These are phyloP conservation scores for Cnidoscolus chayamansa DNA, from an alignment of 441 rosid species.

Conservation along the genomic window DNA sequence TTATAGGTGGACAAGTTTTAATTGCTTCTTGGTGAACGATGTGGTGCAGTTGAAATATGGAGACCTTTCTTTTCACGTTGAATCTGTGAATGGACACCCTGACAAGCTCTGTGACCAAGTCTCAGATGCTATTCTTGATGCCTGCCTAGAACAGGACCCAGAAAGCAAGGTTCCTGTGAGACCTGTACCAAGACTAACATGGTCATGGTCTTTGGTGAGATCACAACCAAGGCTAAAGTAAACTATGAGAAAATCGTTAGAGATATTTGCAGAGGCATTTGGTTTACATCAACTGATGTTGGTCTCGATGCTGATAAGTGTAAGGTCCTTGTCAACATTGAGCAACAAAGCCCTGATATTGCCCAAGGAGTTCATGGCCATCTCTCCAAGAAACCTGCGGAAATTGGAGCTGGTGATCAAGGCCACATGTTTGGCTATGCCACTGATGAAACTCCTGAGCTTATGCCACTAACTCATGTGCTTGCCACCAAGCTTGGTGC, in stretches of 20 bases:
- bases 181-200: slow-evolving; percentile 80
- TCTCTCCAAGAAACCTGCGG: slow-evolving; percentile 68
- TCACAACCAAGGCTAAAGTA: slow-evolving; percentile 66
- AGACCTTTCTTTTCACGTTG: slow-evolving; percentile 76
- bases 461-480: slow-evolving; percentile 76
- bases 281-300: slow-evolving; percentile 64
- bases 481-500: slow-evolving; percentile 79
- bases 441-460: slow-evolving; percentile 72
- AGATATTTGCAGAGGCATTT: slow-evolving; percentile 66
- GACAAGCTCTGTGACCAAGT: slow-evolving; percentile 86
- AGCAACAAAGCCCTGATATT: slow-evolving; percentile 79
- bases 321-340: slow-evolving; percentile 70
- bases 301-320: slow-evolving; percentile 79
- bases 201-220: slow-evolving; percentile 89
- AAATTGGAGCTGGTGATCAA: slow-evolving; percentile 83
- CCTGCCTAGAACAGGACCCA: slow-evolving; percentile 76
- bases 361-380: slow-evolving; percentile 87
- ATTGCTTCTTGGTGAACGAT: background rate
- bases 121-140: slow-evolving; percentile 80
- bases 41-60: slow-evolving; percentile 41
- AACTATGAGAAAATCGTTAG: slow-evolving; percentile 75
- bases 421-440: slow-evolving; percentile 85
- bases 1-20: background rate
- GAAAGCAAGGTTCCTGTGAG: slow-evolving; percentile 82
- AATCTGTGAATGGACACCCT: slow-evolving; percentile 82